A percentile compares a stretch with the other conserved stretches of the same genome.
Conservation (phyloP, 2,329 filamentous ascomycete species). For the Colletotrichum tropicicola region DNA sequence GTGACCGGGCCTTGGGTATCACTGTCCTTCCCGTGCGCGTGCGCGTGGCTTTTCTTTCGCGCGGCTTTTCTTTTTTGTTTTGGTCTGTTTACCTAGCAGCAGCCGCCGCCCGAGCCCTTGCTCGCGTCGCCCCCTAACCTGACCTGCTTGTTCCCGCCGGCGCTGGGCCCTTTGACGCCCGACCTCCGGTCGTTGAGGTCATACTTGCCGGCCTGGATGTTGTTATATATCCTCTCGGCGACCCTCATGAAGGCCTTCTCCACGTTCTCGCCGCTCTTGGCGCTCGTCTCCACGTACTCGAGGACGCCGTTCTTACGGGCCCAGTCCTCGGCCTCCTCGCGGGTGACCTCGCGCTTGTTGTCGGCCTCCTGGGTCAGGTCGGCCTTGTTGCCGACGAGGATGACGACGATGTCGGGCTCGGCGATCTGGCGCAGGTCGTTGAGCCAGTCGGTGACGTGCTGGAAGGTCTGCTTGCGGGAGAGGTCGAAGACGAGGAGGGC, state of each 20-base stretch:
- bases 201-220: conserved; percentile 94
- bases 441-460: conserved; percentile 91
- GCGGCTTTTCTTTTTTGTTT: neutral
- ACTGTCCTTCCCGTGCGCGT: conserved; percentile 25
- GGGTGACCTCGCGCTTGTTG: conserved; percentile 82
- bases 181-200: conserved; percentile 92
- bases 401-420: conserved; percentile 92
- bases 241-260: conserved; percentile 94
- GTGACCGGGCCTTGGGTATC: conserved; percentile 25
- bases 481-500: conserved; percentile 94
- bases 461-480: conserved; percentile 83
- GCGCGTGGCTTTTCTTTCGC: neutral
- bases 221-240: conserved; percentile 94
- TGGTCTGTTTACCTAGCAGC: conserved; percentile 50
- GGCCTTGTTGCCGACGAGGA: conserved; percentile 94
- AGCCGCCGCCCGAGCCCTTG: conserved; percentile 52
- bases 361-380: conserved; percentile 71
- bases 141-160: conserved; percentile 57
- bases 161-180: conserved; percentile 81
- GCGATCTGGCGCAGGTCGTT: conserved; percentile 94
- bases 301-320: conserved; percentile 85
- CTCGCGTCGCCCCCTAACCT: conserved; percentile 51
- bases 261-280: conserved; percentile 94
- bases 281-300: conserved; percentile 94
- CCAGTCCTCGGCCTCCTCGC: conserved; percentile 89